Percentiles rank a stretch among this genome's conserved stretches.
phyloP scores from a whole-genome alignment of 1,139 yeast genomes.

The Lodderomyces jiufengensis region DNA sequence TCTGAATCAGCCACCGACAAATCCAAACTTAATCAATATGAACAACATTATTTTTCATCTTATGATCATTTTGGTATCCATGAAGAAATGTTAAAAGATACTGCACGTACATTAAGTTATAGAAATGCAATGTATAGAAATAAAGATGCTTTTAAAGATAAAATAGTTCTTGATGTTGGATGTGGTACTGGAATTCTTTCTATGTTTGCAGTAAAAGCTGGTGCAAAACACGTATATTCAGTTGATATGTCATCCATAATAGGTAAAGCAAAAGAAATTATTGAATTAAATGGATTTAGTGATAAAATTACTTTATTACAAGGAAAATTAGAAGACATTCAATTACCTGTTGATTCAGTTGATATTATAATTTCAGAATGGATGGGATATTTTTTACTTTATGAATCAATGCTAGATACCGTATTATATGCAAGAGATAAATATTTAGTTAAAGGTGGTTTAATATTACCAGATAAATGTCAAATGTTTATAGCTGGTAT shows the following conservation, averaged over 20 bases:
- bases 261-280: conserved; percentile 87
- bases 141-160: conserved; percentile 84
- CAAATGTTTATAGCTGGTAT: conserved; percentile 87
- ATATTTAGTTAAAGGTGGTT: conserved; percentile 81
- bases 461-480: conserved; percentile 94
- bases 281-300: conserved; percentile 75
- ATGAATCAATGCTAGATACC: conserved; percentile 97
- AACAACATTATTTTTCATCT: conserved; percentile 90
- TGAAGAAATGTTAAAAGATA: conserved; percentile 97
- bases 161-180: conserved; percentile 96
- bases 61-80: conserved; percentile 98
- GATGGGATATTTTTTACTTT: conserved; percentile 98
- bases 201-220: conserved; percentile 98
- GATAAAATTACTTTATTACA: conserved; percentile 86
- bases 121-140: conserved; percentile 91
- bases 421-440: conserved; percentile 92
- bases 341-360: conserved; percentile 71
- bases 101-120: conserved; percentile 87
- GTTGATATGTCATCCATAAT: conserved; percentile 97
- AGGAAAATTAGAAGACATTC: conserved; percentile 94
- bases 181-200: conserved; percentile 97
- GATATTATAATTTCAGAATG: conserved; percentile 97
- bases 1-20: conserved; percentile 50
- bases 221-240: conserved; percentile 95
- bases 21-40: conserved; percentile 54